Evolutionary conservation across 2,329 filamentous ascomycete genomes (phyloP), one percentile per base, ranked within the genome.

Genomic region (Nigrospora oryzae): DNA sequence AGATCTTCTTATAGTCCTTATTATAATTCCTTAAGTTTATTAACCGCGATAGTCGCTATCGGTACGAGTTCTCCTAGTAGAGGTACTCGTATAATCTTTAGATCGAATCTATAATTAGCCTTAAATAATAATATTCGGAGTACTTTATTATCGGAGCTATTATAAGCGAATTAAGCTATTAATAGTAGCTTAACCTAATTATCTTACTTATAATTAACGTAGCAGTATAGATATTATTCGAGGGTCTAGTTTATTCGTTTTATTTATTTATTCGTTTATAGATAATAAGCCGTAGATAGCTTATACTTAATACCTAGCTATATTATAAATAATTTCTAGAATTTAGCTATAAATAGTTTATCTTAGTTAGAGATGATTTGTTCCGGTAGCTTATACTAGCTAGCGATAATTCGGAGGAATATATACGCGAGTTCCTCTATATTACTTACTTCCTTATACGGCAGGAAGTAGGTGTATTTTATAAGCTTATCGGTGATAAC

Each of bases 151-250:
- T 46, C 13, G 36, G 31, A 17, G 30, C 17, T 46, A 44, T 48
- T 50, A 42, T 48, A 48, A 10, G n/a, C 12, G 31, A 48, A 39
- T 35, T 50, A 40, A 39, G 32, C 17, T 46, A 32, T 39, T 32
- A 34, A 31, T 46, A 48, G 34, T 43, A 48, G 34, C 38, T 35
- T 33, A 13, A 44, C 11, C 32, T 39, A 50, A 30, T 42, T 48
- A 32, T 45, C 30, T 45, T 44, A 40, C 32, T 39, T 28, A 23
- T 43, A 46, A 35, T 41, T 42, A 44, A 49, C 32, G 39, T 44
- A 45, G n/a, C n/a, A 38, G 32, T 15, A 13, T 43, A 50, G 17
- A 13, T 51, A 50, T 17, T 46, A 32, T 42, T 51, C 36, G 4
- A 42, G 17, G 14, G 31, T 40, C 19, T 49, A 36, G 37, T 44